These are phyloP conservation scores for Mycena maculata DNA, from an alignment of 768 basidiomycete genomes.

Conservation along the genomic window DNA sequence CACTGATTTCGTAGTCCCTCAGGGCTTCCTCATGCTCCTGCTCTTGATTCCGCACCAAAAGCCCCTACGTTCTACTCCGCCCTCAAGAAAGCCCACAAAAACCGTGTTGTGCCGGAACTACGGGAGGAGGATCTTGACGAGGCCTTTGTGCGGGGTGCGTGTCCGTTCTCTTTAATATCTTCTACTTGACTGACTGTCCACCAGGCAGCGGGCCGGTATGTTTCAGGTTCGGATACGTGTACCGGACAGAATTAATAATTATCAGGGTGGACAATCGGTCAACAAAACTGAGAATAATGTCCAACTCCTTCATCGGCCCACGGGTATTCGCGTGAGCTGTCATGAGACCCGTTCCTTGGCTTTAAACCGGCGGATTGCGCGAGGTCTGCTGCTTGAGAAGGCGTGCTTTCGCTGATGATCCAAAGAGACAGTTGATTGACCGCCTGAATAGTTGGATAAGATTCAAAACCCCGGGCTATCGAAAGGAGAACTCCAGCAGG, in stretches of 20 bases:
- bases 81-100: conserved; percentile 75
- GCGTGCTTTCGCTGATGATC: conserved; percentile 55
- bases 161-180: background rate
- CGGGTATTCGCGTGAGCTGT: conserved; percentile 86
- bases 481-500: conserved; percentile 72
- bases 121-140: conserved; percentile 88
- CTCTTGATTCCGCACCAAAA: conserved; percentile 43
- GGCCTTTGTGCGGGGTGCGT: conserved; percentile 84
- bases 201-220: conserved; percentile 85
- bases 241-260: conserved; percentile 41
- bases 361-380: conserved; percentile 82
- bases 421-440: conserved; percentile 36
- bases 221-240: conserved; percentile 37
- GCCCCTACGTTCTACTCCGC: conserved; percentile 68
- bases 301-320: conserved; percentile 89
- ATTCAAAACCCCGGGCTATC: conserved; percentile 81
- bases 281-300: conserved; percentile 96
- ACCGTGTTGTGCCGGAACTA: conserved; percentile 73
- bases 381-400: conserved; percentile 81
- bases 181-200: conserved; percentile 6
- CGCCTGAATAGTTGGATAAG: conserved; percentile 69
- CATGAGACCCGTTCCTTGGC: conserved; percentile 90
- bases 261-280: conserved; percentile 91
- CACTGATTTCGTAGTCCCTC: conserved; percentile 31
- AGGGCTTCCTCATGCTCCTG: conserved; percentile 43